Evolutionary conservation across 768 basidiomycete genomes (phyloP).

Genomic region (Agaricus sinodeliciosus): DNA sequence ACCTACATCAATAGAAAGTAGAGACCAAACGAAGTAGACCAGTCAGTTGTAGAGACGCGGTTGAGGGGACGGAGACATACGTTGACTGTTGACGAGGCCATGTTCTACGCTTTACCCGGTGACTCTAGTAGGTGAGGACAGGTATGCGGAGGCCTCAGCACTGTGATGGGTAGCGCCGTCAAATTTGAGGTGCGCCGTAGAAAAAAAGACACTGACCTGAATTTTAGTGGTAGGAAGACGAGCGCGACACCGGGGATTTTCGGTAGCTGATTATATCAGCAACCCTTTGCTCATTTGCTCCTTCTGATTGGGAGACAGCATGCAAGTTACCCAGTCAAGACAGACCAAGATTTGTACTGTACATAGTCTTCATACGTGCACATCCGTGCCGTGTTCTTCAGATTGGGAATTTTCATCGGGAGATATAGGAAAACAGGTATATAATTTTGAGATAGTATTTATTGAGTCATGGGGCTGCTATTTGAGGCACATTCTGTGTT

Average conservation of each 20-base stretch:
- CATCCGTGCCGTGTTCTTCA: too few species aligned
- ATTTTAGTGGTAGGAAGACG: conserved; percentile 24
- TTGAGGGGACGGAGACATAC: conserved; percentile 34
- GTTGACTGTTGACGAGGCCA: conserved; percentile 74
- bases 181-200: background rate
- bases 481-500: conserved; percentile 9
- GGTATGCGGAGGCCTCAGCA: conserved; percentile 20
- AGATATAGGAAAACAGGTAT: background rate
- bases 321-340: too few species aligned
- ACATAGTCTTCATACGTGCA: too few species aligned
- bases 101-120: conserved; percentile 29
- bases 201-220: conserved; percentile 21
- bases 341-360: too few species aligned
- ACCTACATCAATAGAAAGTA: conserved; percentile 45
- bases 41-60: conserved; percentile 8
- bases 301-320: background rate
- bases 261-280: conserved; percentile 36
- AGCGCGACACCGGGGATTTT: conserved; percentile 33
- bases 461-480: background rate
- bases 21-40: background rate
- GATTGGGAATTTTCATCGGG: too few species aligned
- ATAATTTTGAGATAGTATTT: background rate
- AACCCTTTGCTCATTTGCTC: background rate
- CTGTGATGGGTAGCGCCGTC: background rate
- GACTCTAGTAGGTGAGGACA: conserved; percentile 20